Conservation (phyloP, 192 early-diverging fungal genomes). For the Backusella tarrabulga region DNA sequence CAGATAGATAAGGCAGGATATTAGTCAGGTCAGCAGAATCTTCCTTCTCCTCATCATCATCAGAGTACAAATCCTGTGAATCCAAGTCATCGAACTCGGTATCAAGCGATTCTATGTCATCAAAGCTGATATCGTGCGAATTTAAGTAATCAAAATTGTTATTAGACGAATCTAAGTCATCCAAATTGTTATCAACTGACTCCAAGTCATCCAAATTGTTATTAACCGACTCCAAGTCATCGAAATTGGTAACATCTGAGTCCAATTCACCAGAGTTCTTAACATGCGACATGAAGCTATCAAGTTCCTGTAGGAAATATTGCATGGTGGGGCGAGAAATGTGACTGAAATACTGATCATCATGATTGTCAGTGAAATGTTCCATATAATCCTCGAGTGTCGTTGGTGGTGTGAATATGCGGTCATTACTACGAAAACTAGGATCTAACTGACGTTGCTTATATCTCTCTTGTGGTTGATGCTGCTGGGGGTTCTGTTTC, state of each 20-base stretch:
- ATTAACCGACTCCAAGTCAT: too few relatives aligned
- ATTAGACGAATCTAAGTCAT: too few relatives aligned
- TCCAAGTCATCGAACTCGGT: neutral
- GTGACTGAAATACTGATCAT: neutral
- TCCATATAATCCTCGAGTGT: neutral
- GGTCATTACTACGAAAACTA: neutral
- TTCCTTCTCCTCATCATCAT: neutral
- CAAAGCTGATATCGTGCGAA: neutral
- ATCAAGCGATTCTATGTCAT: too few relatives aligned
- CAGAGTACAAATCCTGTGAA: neutral
- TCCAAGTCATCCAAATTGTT: too few relatives aligned
- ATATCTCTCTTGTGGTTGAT: neutral
- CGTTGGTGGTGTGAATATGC: neutral
- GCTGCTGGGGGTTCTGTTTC: neutral
- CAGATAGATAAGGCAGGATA: neutral
- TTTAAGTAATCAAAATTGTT: neutral
- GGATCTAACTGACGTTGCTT: neutral
- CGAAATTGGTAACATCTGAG: too few relatives aligned
- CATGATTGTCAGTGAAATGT: neutral
- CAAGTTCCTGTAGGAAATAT: too few relatives aligned
- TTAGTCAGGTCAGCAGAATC: neutral
- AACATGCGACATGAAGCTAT: too few relatives aligned
- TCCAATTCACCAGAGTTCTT: too few relatives aligned
- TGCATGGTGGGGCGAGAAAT: too few relatives aligned
- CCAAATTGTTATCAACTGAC: too few relatives aligned